Base-by-base conservation (phyloP, 371 early-diverging fungal species). In the Catenaria anguillulae region DNA sequence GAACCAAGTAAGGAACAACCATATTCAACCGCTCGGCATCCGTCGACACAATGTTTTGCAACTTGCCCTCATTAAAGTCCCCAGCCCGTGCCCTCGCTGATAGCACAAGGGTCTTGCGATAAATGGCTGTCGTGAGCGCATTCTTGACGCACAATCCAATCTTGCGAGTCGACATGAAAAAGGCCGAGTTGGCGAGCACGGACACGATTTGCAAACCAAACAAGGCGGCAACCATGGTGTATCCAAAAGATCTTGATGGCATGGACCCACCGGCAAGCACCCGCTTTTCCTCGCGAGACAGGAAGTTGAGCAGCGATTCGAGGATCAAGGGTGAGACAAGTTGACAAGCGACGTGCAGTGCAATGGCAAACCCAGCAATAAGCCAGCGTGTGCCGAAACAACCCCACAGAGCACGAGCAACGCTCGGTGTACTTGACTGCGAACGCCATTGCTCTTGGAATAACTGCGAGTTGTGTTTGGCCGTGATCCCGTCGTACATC, bases 21-120 rank as follows among this genome's bases (percentile, higher is more conserved):
- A 17, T 1, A 21, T 46, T 24, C 33, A 91, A 74, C 54, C 87
- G 78, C 40, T 75, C 73, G 8, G 84, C 67, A 65, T 94, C 93
- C 1, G 90, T 84, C 26, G 90, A 85, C 71, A 92, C 84, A 61
- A 93, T 67, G 68, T 88, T 93, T 66, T 85, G 85, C 59, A 93
- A 77, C 33, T 79, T 80, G 31, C 93, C 93, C 5, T 75, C 72
- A 34, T 77, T 74, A 21, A 26, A 60, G 10, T 60, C 37, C 46
- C n/a, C n/a, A n/a, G 46, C 46, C 23, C 79, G 62, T 21, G 83
- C 77, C 59, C 73, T 71, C 26, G 77, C 66, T 19, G 80, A 73
- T 29, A 83, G 71, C 31, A 67, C 62, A 33, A 82, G 69, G n/a
- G 77, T 66, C 68, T 86, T 86, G 35, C 80, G 75, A 67, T 83